Conservation (phyloP, 805 yeast genomes). For the Ascoidea rubescens region DNA sequence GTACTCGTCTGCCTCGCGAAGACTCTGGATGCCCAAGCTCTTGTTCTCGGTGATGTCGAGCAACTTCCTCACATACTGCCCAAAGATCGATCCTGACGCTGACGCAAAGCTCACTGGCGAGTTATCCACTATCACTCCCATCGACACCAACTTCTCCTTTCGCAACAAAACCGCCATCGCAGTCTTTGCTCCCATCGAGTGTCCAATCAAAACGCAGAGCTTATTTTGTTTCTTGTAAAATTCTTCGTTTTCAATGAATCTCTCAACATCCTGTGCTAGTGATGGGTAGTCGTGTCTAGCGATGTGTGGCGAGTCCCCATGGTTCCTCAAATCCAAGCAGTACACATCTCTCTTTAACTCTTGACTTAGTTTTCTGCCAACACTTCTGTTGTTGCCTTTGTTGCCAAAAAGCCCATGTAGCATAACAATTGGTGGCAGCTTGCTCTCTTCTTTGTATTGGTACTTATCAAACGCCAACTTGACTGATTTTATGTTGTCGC, state of each 20-base stretch:
- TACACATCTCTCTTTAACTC: conserved; percentile 42
- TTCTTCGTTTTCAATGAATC: conserved; percentile 38
- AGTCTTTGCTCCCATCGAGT: conserved; percentile 89
- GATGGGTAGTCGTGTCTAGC: conserved; percentile 62
- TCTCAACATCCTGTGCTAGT: conserved; percentile 75
- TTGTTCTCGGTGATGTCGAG: conserved; percentile 36
- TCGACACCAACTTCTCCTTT: conserved; percentile 43
- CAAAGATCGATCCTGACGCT: conserved; percentile 38
- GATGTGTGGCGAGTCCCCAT: conserved; percentile 83
- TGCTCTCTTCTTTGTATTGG: conserved; percentile 10
- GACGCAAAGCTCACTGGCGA: conserved; percentile 65
- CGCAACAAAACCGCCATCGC: conserved; percentile 79
- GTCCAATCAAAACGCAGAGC: conserved; percentile 44
- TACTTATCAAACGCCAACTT: conserved; percentile 38
- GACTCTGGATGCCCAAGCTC: conserved; percentile 26
- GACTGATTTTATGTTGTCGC: conserved; percentile 35
- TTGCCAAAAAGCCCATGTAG: conserved; percentile 88
- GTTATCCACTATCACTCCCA: conserved; percentile 73
- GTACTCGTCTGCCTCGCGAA: conserved; percentile 54
- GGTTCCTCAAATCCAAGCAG: conserved; percentile 74
- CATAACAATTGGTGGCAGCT: conserved; percentile 49
- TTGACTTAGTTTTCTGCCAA: conserved; percentile 45
- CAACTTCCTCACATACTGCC: conserved; percentile 51
- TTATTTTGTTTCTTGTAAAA: conserved; percentile 26
- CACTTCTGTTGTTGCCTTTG: conserved; percentile 64